Evolutionary conservation across 177 flowering plant species (phyloP).

Genomic region (Vitis hybrid): DNA sequence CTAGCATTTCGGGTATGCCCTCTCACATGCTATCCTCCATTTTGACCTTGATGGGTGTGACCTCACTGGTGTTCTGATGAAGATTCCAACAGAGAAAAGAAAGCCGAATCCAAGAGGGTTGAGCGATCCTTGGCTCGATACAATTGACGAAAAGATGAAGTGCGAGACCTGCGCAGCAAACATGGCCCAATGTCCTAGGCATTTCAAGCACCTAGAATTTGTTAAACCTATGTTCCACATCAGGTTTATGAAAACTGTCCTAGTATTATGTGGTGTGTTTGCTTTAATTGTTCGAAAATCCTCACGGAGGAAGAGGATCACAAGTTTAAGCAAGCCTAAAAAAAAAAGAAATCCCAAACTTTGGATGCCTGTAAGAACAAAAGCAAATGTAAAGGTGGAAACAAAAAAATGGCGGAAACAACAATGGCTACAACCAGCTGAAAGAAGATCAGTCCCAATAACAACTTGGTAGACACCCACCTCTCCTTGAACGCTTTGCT

Average conservation of each 20-base stretch:
- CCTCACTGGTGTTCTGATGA: no score
- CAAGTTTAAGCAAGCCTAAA: no score
- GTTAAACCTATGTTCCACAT: constrained; percentile 98
- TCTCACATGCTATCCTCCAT: no score
- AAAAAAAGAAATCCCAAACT: no score
- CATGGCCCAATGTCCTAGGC: constrained; percentile 99
- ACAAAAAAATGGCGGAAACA: no score
- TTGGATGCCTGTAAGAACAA: no score
- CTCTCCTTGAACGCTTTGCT: no score
- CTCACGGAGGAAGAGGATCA: constrained; percentile 72
- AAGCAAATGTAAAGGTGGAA: no score
- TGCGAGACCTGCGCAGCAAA: constrained; percentile 95
- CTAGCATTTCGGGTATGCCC: constrained; percentile 29
- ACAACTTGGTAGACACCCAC: no score
- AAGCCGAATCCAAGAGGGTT: constrained; percentile 87
- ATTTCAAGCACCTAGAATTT: constrained; percentile 94
- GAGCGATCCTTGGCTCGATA: constrained; percentile 81
- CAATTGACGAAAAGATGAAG: constrained; percentile 91
- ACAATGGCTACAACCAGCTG: no score
- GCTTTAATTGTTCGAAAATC: constrained; percentile 97
- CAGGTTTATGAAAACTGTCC: constrained; percentile 90
- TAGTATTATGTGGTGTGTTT: constrained; percentile 82
- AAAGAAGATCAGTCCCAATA: no score
- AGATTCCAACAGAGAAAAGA: constrained; percentile 69
- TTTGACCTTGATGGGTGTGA: no score